These are phyloP conservation scores for Gyrodon lividus DNA, from an alignment of 768 basidiomycete genomes.

Conservation along the genomic window DNA sequence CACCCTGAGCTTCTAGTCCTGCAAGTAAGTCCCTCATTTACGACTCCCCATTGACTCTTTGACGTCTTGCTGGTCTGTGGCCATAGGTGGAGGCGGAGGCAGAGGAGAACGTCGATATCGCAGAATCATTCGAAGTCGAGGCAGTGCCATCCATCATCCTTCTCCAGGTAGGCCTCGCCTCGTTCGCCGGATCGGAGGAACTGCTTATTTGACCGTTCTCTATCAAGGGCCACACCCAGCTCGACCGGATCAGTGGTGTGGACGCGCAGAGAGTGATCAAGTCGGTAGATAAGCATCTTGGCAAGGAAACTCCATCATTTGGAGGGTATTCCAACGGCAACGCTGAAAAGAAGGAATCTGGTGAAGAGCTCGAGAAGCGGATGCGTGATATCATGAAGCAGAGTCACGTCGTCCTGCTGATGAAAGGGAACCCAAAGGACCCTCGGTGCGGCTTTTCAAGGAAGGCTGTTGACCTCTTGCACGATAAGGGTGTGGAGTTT, in stretches of 20 bases:
- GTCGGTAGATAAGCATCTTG: constrained; percentile 58
- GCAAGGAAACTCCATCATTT: constrained; percentile 25
- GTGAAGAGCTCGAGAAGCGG: constrained; percentile 65
- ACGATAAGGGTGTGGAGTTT: constrained; percentile 63
- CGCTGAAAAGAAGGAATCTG: constrained; percentile 47
- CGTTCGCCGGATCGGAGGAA: neutral
- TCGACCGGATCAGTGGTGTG: constrained; percentile 76
- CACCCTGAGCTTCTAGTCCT: constrained; percentile 70
- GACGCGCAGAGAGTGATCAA: constrained; percentile 66
- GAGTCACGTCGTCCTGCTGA: constrained; percentile 79
- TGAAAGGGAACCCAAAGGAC: constrained; percentile 79
- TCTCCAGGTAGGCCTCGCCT: constrained; percentile 56
- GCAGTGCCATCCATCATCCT: constrained; percentile 85
- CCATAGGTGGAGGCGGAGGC: constrained; percentile 68
- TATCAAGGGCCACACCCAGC: constrained; percentile 80
- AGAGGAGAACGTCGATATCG: constrained; percentile 75
- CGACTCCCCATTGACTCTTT: neutral
- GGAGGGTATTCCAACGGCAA: constrained; percentile 3
- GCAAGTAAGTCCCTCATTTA: constrained; percentile 48
- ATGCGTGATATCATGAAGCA: constrained; percentile 75
- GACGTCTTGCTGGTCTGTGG: neutral
- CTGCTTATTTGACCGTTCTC: neutral
- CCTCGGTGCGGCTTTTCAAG: constrained; percentile 87
- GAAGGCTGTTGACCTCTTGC: constrained; percentile 67
- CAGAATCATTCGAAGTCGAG: constrained; percentile 90